Base-by-base conservation (phyloP, 768 basidiomycete species). In the Collybia nuda region DNA sequence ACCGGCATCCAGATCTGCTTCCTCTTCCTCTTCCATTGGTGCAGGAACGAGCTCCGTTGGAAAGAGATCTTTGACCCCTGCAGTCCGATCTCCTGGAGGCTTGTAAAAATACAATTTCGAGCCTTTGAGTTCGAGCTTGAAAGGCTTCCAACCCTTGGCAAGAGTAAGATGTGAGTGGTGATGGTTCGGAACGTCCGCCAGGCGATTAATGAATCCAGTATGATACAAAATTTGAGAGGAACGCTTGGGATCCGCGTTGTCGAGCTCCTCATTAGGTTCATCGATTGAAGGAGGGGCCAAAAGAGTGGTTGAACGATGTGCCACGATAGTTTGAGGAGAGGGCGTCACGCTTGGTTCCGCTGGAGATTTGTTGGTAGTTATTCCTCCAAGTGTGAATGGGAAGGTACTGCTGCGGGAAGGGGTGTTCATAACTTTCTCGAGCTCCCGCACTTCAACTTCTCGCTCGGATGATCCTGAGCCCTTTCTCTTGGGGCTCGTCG, bases 81-180 rank as follows among this genome's bases (percentile, higher is more conserved):
- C 68, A 19, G 67, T 71, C 49, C 84, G 73, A 55, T 94, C 92
- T 23, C 77, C 73, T 0, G 92, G 90, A 0, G 90, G 83, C 60
- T 94, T 95, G 64, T 89, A 93, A 60, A 94, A 88, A 64, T 88
- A 86, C 43, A 95, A 59, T 64, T 94, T 94, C 11, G 86, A 81
- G 5, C 92, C 93, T 61, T 90, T 87, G 22, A 95, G 70, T 57
- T 91, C 86, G 40, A 87, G 76, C 65, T 93, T 93, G 72, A 80
- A 90, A 4, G 89, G 82, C 63, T 93, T 94, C 93, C 93, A 95
- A 0, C 83, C 83, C 57, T 91, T 91, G 0, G 78, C 64, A 1
- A 84, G 66, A 0, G 75, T 54, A 26, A 68, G 55, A 36, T 71
- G 68, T 6, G 59, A 56, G 29, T 74, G 66, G 23, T 65, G 55